phyloP scores from a whole-genome alignment of 139 green algal species.

The Chlorella ohadii region DNA sequence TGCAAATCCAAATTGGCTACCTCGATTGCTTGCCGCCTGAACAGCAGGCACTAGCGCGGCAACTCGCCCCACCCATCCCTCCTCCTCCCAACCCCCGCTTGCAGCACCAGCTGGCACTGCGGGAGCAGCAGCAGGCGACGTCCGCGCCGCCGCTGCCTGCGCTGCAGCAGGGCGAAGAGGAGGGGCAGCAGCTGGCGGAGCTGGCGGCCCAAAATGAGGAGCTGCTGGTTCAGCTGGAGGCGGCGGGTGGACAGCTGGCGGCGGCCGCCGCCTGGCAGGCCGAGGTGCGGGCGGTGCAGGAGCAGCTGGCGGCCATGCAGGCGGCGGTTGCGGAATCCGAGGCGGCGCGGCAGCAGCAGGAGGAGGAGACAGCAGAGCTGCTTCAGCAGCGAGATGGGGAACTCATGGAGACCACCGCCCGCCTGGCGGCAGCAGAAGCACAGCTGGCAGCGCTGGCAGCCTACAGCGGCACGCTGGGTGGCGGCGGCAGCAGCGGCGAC shows the following conservation, averaged over 20 bases:
- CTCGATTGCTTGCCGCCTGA: too few species aligned
- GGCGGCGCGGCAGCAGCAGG: neutral
- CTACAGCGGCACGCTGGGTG: neutral
- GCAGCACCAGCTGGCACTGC: too few species aligned
- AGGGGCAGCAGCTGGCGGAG: neutral
- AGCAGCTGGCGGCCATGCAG: constrained; percentile 12
- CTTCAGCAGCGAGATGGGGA: constrained; percentile 9
- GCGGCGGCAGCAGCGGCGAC: neutral
- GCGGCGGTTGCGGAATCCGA: neutral
- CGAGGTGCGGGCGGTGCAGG: neutral
- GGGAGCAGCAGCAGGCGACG: too few species aligned
- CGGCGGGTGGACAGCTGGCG: neutral
- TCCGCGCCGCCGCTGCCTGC: too few species aligned
- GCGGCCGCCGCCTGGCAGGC: neutral
- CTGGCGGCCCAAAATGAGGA: constrained; percentile 4
- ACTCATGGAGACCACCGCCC: constrained; percentile 8
- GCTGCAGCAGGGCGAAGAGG: too few species aligned
- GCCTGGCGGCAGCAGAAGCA: constrained; percentile 18
- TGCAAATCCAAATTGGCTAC: too few species aligned
- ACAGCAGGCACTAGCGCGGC: too few species aligned
- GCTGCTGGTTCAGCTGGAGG: constrained; percentile 14
- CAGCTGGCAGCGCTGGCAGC: constrained; percentile 15
- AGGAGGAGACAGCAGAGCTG: neutral
- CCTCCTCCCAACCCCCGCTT: too few species aligned
- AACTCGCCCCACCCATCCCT: too few species aligned